Base-by-base conservation (phyloP, 176 grass and related monocot genomes). In the Puya raimondii region DNA sequence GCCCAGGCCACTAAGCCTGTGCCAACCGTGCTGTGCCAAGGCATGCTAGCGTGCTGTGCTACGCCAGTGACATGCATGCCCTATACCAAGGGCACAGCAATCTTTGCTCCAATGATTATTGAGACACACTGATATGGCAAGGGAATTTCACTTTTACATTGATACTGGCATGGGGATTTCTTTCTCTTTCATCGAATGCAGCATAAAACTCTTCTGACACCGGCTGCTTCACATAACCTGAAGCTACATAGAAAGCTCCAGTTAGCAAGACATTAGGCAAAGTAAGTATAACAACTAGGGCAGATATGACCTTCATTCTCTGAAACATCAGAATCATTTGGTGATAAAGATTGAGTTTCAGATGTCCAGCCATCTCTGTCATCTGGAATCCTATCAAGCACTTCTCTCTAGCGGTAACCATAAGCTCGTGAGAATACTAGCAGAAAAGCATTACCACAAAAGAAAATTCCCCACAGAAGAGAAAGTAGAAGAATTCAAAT, bases 371-470 rank as follows among this genome's bases (percentile, higher is more conserved):
- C 16, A 14, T 10, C 29, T 67, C 48, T 16, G 48, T 67, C 65
- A 67, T 67, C 65, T 49, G 65, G 48, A 67, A 67, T 67, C 65
- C 33, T 47, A 67, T 67, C 65, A 67, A 67, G 29, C n/a, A 17
- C 65, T 47, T n/a, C 48, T 67, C 15, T 47, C 65, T 67, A 33
- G 18, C 65, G 48, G 13, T 33, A 67, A 67, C 16, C 15, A 47
- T 12, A 67, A 48, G 18, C 65, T 33, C 13, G 10, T 67, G 65
- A 67, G 42, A 67, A 67, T 67, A 67, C 33, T 67, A 67, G n/a
- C 10, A 48, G 5, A 47, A 48, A 47, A 47, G 25, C 47, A 67
- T 12, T n/a, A 47, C 65, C 5, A 61, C 16, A 57, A 57, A n/a
- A 48, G 16, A 67, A 67, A 17, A 66, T 16, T 10, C 26, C 16